Percentiles rank a stretch among this genome's conserved stretches.
These are phyloP conservation scores for Fusarium sp. DNA, from an alignment of 2,329 filamentous ascomycete genomes.

Conservation along the genomic window DNA sequence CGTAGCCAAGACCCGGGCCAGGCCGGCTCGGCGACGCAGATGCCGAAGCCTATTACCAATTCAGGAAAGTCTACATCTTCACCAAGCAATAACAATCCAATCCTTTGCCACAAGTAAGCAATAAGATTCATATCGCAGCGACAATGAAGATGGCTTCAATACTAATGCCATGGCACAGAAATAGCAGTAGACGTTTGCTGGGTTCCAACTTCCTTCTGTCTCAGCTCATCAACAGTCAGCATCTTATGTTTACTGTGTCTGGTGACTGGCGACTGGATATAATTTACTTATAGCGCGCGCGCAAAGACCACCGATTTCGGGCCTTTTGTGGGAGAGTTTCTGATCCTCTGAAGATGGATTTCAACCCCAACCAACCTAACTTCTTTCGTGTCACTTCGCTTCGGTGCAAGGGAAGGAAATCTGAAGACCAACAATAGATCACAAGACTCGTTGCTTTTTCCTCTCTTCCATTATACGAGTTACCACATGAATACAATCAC, in stretches of 20 bases:
- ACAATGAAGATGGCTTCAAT: not conserved
- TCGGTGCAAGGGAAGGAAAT: not conserved
- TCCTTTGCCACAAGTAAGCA: slow-evolving; percentile 8
- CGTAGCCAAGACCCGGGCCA: slow-evolving; percentile 31
- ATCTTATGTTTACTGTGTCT: not conserved
- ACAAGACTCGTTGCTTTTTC: not conserved
- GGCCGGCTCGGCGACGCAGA: slow-evolving; percentile 35
- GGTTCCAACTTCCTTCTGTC: not conserved
- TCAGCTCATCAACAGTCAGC: not conserved
- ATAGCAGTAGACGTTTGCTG: not conserved
- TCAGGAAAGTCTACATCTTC: slow-evolving; percentile 5
- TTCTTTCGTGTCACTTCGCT: not conserved
- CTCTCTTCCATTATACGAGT: not conserved
- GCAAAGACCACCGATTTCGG: slow-evolving; percentile 29
- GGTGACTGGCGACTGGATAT: not conserved
- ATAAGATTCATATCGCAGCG: not conserved
- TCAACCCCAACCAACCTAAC: slow-evolving; percentile 8
- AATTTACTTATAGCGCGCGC: slow-evolving; percentile 11
- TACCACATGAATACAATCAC: not conserved
- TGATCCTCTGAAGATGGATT: not conserved
- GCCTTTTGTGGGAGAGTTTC: slow-evolving; percentile 26
- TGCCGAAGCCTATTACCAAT: slow-evolving; percentile 21
- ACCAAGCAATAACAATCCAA: not conserved
- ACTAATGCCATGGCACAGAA: not conserved
- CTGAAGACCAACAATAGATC: not conserved